These are phyloP conservation scores for Fusarium tjaetaba DNA, from an alignment of 2,329 filamentous ascomycete species.

Conservation along the genomic window DNA sequence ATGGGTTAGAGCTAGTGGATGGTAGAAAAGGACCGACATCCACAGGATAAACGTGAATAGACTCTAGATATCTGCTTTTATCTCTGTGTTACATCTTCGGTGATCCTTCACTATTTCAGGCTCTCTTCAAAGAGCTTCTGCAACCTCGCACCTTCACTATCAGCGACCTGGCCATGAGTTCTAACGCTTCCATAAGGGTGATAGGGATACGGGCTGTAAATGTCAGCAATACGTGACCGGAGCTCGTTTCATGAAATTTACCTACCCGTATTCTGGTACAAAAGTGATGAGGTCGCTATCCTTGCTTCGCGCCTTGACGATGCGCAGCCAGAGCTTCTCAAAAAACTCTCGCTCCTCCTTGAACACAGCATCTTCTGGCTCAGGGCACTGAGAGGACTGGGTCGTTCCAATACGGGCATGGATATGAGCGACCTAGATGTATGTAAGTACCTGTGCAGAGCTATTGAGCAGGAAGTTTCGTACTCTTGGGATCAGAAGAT, in stretches of 20 bases:
- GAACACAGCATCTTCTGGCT: neutral
- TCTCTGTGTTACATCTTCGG: too few species aligned
- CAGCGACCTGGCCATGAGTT: neutral
- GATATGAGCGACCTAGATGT: neutral
- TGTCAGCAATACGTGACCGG: too few species aligned
- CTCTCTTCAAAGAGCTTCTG: neutral
- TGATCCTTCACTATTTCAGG: too few species aligned
- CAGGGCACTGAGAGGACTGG: neutral
- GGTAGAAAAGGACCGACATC: slow-evolving; percentile 18
- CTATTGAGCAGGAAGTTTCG: rapidly evolving
- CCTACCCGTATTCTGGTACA: neutral
- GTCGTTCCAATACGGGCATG: neutral
- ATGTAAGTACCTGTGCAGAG: too few species aligned
- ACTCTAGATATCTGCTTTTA: too few species aligned
- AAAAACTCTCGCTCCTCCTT: neutral
- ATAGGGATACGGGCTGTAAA: neutral
- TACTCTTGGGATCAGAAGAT: neutral
- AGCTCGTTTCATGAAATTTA: too few species aligned
- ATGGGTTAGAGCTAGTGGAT: slow-evolving; percentile 68
- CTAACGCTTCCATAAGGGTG: neutral
- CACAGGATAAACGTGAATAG: neutral
- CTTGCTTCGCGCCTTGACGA: neutral
- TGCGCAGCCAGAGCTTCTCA: neutral
- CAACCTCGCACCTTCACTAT: neutral
- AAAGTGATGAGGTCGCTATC: neutral